These are phyloP conservation scores for Hygrophorus russula DNA, from an alignment of 768 basidiomycete genomes.

Conservation along the genomic window DNA sequence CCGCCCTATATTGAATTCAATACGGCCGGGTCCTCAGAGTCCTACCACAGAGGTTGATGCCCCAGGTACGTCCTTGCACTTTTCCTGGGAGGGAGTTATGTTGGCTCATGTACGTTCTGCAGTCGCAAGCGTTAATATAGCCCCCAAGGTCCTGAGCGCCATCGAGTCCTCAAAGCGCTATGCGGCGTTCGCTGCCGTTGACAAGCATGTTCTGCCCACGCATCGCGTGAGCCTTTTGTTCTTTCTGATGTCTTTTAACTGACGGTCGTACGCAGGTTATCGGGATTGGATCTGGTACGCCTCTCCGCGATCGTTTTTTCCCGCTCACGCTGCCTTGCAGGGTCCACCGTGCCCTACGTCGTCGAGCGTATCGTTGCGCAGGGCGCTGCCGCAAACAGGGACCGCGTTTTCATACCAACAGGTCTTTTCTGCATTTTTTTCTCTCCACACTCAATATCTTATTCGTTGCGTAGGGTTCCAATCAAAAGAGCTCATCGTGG, in stretches of 20 bases:
- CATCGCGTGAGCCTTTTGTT: slow-evolving; percentile 52
- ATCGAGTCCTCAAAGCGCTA: slow-evolving; percentile 82
- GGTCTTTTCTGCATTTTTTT: slow-evolving; percentile 28
- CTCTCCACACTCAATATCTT: neutral
- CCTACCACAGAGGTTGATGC: slow-evolving; percentile 7
- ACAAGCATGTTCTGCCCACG: slow-evolving; percentile 71
- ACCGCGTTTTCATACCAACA: slow-evolving; percentile 84
- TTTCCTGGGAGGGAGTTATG: too few relatives aligned
- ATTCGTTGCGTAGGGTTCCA: slow-evolving; percentile 58
- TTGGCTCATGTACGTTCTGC: too few relatives aligned
- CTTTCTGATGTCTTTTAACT: neutral
- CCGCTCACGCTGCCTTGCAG: slow-evolving; percentile 20
- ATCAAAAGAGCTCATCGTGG: slow-evolving; percentile 89
- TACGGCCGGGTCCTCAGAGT: too few relatives aligned
- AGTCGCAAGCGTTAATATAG: too few relatives aligned
- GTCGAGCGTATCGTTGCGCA: slow-evolving; percentile 90
- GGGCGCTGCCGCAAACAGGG: slow-evolving; percentile 61
- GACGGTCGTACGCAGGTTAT: slow-evolving; percentile 42
- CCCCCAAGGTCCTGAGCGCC: too few relatives aligned
- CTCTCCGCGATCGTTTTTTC: slow-evolving; percentile 2
- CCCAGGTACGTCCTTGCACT: slow-evolving; percentile 18
- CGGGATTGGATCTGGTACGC: slow-evolving; percentile 77
- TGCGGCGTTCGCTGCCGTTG: slow-evolving; percentile 92
- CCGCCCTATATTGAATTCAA: too few relatives aligned
- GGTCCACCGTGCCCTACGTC: slow-evolving; percentile 93